Percentiles rank a stretch among this genome's conserved stretches.
Conservation (phyloP, 495 filamentous ascomycete species). For the Saxophila tyrrhenica region DNA sequence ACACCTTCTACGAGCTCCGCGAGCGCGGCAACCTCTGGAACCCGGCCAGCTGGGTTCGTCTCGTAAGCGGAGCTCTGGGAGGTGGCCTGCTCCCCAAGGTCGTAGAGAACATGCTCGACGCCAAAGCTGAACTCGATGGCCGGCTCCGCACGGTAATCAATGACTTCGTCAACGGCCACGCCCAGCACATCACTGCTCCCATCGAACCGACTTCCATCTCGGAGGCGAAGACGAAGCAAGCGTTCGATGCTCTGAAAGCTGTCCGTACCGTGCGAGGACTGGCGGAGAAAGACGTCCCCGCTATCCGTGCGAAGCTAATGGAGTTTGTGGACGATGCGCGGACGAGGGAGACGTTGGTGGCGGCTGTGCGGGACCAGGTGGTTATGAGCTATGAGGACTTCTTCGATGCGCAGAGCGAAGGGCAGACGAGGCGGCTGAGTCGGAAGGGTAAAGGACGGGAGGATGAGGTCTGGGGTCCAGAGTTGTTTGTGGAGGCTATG, state of each 20-base stretch:
- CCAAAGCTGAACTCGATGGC: constrained; percentile 62
- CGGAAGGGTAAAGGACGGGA: constrained; percentile 51
- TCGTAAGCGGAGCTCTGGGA: constrained; percentile 28
- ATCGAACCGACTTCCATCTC: constrained; percentile 24
- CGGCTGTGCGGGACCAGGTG: constrained; percentile 31
- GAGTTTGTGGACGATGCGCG: constrained; percentile 29
- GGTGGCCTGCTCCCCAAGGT: constrained; percentile 22
- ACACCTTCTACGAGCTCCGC: constrained; percentile 64
- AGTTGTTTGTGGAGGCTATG: constrained; percentile 28
- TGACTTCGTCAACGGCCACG: constrained; percentile 57
- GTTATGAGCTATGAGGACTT: constrained; percentile 29
- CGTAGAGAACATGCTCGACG: constrained; percentile 40
- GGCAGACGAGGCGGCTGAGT: constrained; percentile 35
- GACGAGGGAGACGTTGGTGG: constrained; percentile 31
- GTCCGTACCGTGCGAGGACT: constrained; percentile 27
- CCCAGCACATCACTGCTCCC: constrained; percentile 43
- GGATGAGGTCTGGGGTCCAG: constrained; percentile 36
- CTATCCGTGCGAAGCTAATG: constrained; percentile 43
- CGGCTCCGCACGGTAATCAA: constrained; percentile 66
- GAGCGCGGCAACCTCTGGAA: constrained; percentile 61
- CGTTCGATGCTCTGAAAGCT: constrained; percentile 27
- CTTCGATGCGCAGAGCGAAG: constrained; percentile 30
- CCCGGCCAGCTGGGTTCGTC: constrained; percentile 43
- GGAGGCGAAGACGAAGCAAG: constrained; percentile 14
- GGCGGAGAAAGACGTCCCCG: constrained; percentile 44